These are phyloP conservation scores for Ceratobasidium sp. DNA, from an alignment of 1,284 basidiomycete genomes.

Conservation along the genomic window DNA sequence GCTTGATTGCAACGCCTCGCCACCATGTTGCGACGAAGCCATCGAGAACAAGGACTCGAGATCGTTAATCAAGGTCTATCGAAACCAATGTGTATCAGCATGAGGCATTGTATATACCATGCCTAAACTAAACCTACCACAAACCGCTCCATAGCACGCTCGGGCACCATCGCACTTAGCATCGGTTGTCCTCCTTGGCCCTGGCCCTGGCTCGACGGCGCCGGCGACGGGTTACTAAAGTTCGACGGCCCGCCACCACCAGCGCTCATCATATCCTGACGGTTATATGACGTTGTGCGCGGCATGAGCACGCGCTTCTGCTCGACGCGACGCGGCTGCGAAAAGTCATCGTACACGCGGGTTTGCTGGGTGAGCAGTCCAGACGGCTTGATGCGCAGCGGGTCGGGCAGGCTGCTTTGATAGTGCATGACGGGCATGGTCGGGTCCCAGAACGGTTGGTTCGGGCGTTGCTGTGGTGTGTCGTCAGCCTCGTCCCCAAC, in stretches of 20 bases:
- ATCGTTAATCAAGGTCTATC: constrained; percentile 74
- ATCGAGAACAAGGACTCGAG: constrained; percentile 75
- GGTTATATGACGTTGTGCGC: constrained; percentile 22
- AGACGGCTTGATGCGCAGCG: constrained; percentile 83
- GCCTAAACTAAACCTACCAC: constrained; percentile 60
- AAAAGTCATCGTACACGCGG: constrained; percentile 95
- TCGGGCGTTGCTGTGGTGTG: constrained; percentile 64
- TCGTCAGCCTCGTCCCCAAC: neutral
- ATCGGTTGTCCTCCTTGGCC: constrained; percentile 13
- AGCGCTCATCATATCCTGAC: constrained; percentile 35
- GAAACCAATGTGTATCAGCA: constrained; percentile 34
- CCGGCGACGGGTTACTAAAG: constrained; percentile 59
- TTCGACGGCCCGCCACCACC: constrained; percentile 68
- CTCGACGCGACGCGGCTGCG: constrained; percentile 38
- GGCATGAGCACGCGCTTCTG: constrained; percentile 44
- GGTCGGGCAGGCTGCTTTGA: constrained; percentile 85
- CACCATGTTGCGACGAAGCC: constrained; percentile 67
- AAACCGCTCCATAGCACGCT: constrained; percentile 80
- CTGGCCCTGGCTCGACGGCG: constrained; percentile 51
- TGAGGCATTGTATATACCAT: neutral
- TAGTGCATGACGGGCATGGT: constrained; percentile 78
- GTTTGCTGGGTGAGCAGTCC: constrained; percentile 87
- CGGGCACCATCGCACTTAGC: constrained; percentile 17
- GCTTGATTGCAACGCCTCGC: constrained; percentile 77
- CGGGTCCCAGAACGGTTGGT: constrained; percentile 89